A percentile compares a stretch with the other conserved stretches of the same genome.
Evolutionary conservation across 106 monocot genomes (phyloP).

Genomic region (Allium fistulosum): DNA sequence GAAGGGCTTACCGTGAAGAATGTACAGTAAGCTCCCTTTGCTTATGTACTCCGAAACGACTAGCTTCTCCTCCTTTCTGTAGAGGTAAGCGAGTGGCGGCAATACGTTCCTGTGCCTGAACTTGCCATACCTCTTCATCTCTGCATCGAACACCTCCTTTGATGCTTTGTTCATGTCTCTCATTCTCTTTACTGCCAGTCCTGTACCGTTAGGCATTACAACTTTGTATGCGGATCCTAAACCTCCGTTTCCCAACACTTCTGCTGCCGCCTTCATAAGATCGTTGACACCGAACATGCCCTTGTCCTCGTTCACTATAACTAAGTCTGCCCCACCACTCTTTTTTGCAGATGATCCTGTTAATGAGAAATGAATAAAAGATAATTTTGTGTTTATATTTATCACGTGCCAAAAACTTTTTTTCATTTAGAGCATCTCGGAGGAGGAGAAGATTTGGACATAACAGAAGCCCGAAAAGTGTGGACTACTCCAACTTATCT

Average conservation of each 20-base stretch:
- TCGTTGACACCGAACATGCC: conserved; percentile 42
- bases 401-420: no score
- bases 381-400: no score
- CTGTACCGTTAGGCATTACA: conserved; percentile 23
- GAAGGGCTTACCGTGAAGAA: conserved; percentile 55
- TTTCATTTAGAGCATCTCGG: no score
- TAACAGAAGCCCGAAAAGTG: no score
- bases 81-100: conserved; percentile 68
- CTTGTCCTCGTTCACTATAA: conserved; percentile 8
- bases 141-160: conserved; percentile 49
- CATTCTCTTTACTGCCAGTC: conserved; percentile 68
- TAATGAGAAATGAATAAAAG: no score
- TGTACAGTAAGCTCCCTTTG: conserved; percentile 63
- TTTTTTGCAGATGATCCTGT: background rate
- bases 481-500: no score
- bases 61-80: conserved; percentile 69
- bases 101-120: conserved; percentile 63
- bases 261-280: conserved; percentile 88
- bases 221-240: conserved; percentile 69
- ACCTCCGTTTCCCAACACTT: conserved; percentile 71
- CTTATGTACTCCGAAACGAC: conserved; percentile 52
- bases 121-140: conserved; percentile 59
- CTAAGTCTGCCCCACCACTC: background rate
- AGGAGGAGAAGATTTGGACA: no score
- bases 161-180: conserved; percentile 51